These are phyloP conservation scores for Kernera saxatilis DNA, from an alignment of 345 rosid species.

Conservation along the genomic window DNA sequence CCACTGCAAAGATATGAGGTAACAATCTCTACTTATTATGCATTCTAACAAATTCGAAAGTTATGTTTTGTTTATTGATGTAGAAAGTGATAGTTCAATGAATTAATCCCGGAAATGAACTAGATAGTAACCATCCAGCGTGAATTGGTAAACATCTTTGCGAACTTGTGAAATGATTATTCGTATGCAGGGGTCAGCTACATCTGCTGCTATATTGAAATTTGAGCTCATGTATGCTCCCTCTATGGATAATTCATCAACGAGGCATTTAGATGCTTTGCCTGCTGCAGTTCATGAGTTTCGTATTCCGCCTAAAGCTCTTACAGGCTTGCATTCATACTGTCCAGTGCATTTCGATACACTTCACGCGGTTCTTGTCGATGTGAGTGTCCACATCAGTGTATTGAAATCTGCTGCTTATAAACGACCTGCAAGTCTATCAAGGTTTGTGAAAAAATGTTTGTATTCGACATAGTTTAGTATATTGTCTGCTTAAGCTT, in stretches of 20 bases:
- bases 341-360: constrained; percentile 90
- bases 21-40: constrained; percentile 7
- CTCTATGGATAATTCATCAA: constrained; percentile 39
- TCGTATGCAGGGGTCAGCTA: constrained; percentile 52
- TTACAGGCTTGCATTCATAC: constrained; percentile 85
- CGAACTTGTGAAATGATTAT: neutral
- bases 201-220: constrained; percentile 77
- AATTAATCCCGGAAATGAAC: neutral
- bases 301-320: constrained; percentile 88
- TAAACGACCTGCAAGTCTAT: constrained; percentile 33
- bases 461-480: neutral
- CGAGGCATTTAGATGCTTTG: constrained; percentile 47
- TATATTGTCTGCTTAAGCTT: neutral
- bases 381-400: constrained; percentile 70
- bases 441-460: constrained; percentile 54
- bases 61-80: neutral
- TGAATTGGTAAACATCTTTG: neutral
- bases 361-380: constrained; percentile 77
- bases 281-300: constrained; percentile 80
- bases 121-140: neutral
- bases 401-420: constrained; percentile 55
- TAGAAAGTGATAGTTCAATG: neutral
- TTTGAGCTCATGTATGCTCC: constrained; percentile 93
- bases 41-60: neutral
- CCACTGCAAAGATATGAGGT: constrained; percentile 60